Evolutionary conservation across 2,329 filamentous ascomycete genomes (phyloP).

Genomic region (Ceratocystis papillata): DNA sequence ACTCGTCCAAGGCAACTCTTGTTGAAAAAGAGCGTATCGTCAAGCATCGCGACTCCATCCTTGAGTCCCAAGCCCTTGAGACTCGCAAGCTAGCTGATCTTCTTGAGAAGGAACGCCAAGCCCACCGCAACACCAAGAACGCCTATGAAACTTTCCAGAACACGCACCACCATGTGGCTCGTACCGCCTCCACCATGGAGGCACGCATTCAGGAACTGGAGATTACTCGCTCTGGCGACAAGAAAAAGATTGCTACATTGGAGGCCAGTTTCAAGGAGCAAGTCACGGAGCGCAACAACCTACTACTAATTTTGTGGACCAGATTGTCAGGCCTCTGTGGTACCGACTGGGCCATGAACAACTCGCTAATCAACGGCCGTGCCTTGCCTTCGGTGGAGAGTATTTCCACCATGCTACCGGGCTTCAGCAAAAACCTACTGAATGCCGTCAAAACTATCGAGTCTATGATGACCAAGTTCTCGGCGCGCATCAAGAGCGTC

Average conservation of each 20-base stretch:
- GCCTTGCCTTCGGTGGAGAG: conserved; percentile 72
- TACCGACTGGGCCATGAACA: conserved; percentile 80
- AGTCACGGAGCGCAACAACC: conserved; percentile 75
- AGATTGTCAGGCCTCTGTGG: conserved; percentile 77
- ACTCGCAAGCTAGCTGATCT: conserved; percentile 73
- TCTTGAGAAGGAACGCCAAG: conserved; percentile 79
- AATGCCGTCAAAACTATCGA: conserved; percentile 82
- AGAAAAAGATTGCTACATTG: conserved; percentile 61
- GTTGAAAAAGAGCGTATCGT: conserved; percentile 87
- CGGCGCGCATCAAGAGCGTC: conserved; percentile 67
- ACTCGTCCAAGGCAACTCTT: conserved; percentile 62
- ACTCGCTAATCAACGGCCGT: conserved; percentile 79
- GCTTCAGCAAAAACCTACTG: conserved; percentile 82
- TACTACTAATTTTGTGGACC: conserved; percentile 85
- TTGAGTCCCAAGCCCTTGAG: conserved; percentile 83
- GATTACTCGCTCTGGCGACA: conserved; percentile 63
- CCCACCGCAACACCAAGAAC: conserved; percentile 74
- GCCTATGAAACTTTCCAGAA: conserved; percentile 82
- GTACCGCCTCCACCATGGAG: conserved; percentile 76
- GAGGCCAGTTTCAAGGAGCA: conserved; percentile 80
- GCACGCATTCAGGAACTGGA: conserved; percentile 78
- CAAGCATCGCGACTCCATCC: conserved; percentile 74
- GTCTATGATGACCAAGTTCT: conserved; percentile 64
- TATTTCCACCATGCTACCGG: conserved; percentile 71
- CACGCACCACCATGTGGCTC: conserved; percentile 75